A percentile compares a stretch with the other conserved stretches of the same genome.
These are phyloP conservation scores for Cicer bijugum DNA, from an alignment of 306 rosid genomes.

Conservation along the genomic window DNA sequence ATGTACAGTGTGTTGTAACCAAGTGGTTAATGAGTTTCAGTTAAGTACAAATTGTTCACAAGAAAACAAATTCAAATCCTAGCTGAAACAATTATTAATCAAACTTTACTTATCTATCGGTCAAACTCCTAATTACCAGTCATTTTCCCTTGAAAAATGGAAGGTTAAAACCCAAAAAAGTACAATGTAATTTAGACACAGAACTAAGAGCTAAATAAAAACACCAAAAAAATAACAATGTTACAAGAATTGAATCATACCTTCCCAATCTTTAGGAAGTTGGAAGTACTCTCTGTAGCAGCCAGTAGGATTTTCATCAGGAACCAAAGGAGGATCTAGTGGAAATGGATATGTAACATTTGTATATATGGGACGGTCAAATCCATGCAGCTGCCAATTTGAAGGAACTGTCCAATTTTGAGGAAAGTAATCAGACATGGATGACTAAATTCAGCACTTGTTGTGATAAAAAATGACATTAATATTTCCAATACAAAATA, in stretches of 20 bases:
- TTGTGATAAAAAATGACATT: neutral
- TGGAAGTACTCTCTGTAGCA: slow-evolving; percentile 79
- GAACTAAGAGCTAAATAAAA: slow-evolving; percentile 31
- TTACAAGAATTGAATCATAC: slow-evolving; percentile 51
- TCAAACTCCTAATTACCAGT: too few relatives aligned
- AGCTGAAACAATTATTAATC: too few relatives aligned
- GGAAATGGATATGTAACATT: slow-evolving; percentile 81
- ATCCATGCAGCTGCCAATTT: slow-evolving; percentile 96
- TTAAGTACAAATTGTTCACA: too few relatives aligned
- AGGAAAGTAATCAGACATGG: slow-evolving; percentile 46
- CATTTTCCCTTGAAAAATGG: too few relatives aligned
- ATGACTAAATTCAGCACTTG: slow-evolving; percentile 21
- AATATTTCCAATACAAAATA: slow-evolving; percentile 31
- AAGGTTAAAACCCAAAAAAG: neutral
- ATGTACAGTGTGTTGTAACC: neutral
- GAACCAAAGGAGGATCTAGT: slow-evolving; percentile 78
- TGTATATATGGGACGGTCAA: slow-evolving; percentile 88
- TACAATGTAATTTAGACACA: slow-evolving; percentile 19
- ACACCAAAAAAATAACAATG: slow-evolving; percentile 13
- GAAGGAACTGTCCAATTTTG: slow-evolving; percentile 85
- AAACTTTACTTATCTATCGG: too few relatives aligned
- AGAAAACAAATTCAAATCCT: too few relatives aligned
- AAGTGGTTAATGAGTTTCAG: too few relatives aligned
- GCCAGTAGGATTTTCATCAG: slow-evolving; percentile 84
- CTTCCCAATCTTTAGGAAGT: slow-evolving; percentile 87